Conservation (phyloP, 345 rosid genomes). For the Salix koriyanagi region DNA sequence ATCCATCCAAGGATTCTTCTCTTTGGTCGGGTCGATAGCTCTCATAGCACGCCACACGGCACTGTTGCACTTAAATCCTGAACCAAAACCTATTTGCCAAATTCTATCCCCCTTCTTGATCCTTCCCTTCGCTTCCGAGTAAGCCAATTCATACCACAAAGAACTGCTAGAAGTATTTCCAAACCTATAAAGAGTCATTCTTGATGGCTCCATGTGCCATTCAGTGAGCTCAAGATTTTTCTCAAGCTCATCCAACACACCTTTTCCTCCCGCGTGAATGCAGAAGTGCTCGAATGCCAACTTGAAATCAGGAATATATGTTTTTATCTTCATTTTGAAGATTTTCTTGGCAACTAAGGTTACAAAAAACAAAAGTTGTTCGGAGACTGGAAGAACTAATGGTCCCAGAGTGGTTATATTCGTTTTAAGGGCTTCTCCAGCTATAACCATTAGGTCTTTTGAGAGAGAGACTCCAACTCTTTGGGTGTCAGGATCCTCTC, state of each 20-base stretch:
- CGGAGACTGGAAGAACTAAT: slow-evolving; percentile 81
- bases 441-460: slow-evolving; percentile 86
- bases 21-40: slow-evolving; percentile 61
- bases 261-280: slow-evolving; percentile 85
- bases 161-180: slow-evolving; percentile 93
- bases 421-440: slow-evolving; percentile 87
- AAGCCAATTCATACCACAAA: slow-evolving; percentile 82
- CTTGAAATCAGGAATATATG: slow-evolving; percentile 81
- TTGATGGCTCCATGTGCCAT: slow-evolving; percentile 92
- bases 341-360: slow-evolving; percentile 67
- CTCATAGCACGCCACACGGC: slow-evolving; percentile 79
- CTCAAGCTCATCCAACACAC: slow-evolving; percentile 81
- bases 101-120: slow-evolving; percentile 72
- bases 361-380: slow-evolving; percentile 63
- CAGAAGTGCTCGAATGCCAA: slow-evolving; percentile 87
- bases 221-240: slow-evolving; percentile 66
- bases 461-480: slow-evolving; percentile 72
- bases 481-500: slow-evolving; percentile 25
- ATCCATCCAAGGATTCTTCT: slow-evolving; percentile 80
- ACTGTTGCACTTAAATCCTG: slow-evolving; percentile 93
- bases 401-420: slow-evolving; percentile 88
- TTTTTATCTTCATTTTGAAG: slow-evolving; percentile 54
- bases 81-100: slow-evolving; percentile 93
- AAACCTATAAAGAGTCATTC: slow-evolving; percentile 81
- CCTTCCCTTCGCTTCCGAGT: slow-evolving; percentile 84